Evolutionary conservation across 495 filamentous ascomycete genomes (phyloP).

Genomic region (Penicillium tannophilum): DNA sequence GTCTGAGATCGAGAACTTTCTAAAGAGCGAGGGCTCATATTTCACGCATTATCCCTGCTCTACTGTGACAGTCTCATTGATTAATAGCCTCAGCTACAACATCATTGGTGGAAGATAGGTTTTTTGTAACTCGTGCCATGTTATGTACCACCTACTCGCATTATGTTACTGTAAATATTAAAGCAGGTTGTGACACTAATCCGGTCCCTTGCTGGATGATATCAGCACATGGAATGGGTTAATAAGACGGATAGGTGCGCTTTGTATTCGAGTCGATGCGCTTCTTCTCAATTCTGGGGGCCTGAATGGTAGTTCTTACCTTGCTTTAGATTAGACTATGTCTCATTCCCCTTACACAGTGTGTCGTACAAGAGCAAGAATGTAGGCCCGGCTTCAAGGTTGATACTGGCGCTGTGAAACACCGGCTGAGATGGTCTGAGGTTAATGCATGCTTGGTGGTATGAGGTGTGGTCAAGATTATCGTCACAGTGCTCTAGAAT

Average conservation of each 20-base stretch:
- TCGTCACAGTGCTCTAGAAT: background rate
- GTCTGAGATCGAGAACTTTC: background rate
- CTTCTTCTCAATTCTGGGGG: background rate
- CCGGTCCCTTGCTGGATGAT: conserved; percentile 7
- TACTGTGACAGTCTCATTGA: conserved; percentile 8
- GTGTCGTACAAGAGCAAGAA: background rate
- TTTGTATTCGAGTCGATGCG: background rate
- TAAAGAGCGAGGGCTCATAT: background rate
- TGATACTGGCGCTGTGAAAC: background rate
- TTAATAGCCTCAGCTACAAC: background rate
- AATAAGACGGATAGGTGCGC: background rate
- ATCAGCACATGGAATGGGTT: background rate
- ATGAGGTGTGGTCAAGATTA: conserved; percentile 6
- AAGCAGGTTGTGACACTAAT: conserved; percentile 9
- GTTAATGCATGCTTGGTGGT: background rate
- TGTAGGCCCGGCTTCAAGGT: background rate
- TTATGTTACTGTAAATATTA: background rate
- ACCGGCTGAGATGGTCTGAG: background rate
- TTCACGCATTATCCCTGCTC: conserved; percentile 5
- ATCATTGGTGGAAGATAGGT: conserved; percentile 9
- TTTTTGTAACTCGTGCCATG: conserved; percentile 5
- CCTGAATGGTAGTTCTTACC: conserved; percentile 5
- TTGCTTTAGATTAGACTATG: conserved; percentile 9
- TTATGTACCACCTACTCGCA: conserved; percentile 11
- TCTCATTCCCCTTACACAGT: conserved; percentile 20